Evolutionary conservation across 495 filamentous ascomycete genomes (phyloP), one percentile per base, ranked within the genome.

Genomic region (Talaromyces adpressus): DNA sequence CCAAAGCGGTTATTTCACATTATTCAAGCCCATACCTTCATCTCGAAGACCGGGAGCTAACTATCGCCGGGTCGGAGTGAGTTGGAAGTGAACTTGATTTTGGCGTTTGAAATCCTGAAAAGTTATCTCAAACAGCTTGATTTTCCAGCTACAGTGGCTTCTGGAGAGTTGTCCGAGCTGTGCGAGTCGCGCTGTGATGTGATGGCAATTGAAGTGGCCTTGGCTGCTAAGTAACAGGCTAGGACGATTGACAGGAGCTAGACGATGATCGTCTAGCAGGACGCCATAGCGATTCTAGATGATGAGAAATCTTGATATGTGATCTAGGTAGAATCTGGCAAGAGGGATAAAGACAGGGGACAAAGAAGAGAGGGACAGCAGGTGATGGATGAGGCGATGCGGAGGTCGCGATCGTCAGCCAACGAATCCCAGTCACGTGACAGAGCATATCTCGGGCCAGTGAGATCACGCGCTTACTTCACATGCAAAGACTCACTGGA

Each of bases 241-340:
- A 51, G 62, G 39, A 36, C 51, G 45, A 41, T 32, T 18, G 59
- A 58, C 39, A 52, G 25, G 63, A 69, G 77, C 76, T 62, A 80
- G 78, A 77, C 79, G 68, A 68, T 62, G 57, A 63, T 61, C 68
- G 79, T 72, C 78, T 81, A 81, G 78, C 78, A 72, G 69, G 70
- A 34, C 59, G 63, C 57, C 41, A 69, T 68, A 45, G 64, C 57
- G 53, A 65, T 63, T 70, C 69, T 70, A 67, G 63, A 59, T 47
- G 56, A 59, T 29, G 27, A 56, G 22, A 56, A 56, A 56, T 18
- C 45, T 49, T 18, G 18, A 49, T 49, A 20, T 56, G 63, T 45
- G 27, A 20, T 25, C 30, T 59, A 25, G 27, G 32, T 20, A 41
- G 60, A 62, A 53, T 45, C 23, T 47, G 25, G 36, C 52, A 56